Conservation (phyloP, 2,329 filamentous ascomycete genomes). For the Trichophyton benhamiae region DNA sequence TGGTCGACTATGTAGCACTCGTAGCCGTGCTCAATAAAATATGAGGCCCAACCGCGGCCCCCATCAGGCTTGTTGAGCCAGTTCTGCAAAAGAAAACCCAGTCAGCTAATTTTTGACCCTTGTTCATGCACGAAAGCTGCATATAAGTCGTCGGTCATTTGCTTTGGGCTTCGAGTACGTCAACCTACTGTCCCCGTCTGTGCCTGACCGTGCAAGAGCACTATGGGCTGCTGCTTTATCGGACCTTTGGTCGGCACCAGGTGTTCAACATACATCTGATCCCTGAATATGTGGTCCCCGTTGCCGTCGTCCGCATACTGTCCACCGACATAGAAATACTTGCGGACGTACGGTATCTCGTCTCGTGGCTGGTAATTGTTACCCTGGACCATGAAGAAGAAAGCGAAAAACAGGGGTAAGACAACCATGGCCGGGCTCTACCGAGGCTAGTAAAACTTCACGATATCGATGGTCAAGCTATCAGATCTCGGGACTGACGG, state of each 20-base stretch:
- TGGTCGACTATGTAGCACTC: constrained; percentile 32
- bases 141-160: too few relatives aligned
- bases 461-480: not conserved
- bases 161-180: too few relatives aligned
- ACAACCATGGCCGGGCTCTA: not conserved
- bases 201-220: constrained; percentile 17
- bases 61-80: constrained; percentile 36
- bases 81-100: constrained; percentile 16
- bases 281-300: constrained; percentile 16
- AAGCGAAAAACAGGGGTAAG: not conserved
- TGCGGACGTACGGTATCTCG: constrained; percentile 5
- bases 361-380: not conserved
- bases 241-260: constrained; percentile 12
- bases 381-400: not conserved
- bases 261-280: constrained; percentile 21
- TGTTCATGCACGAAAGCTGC: too few relatives aligned
- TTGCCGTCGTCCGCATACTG: constrained; percentile 11
- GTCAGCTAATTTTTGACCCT: not conserved
- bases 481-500: not conserved
- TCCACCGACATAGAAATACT: constrained; percentile 18
- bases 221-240: constrained; percentile 13
- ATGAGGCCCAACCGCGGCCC: constrained; percentile 34
- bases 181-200: constrained; percentile 17
- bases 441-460: not conserved
- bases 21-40: constrained; percentile 33